phyloP scores from a whole-genome alignment of 2,329 filamentous ascomycete genomes.

The Hymenoscyphus albidus region DNA sequence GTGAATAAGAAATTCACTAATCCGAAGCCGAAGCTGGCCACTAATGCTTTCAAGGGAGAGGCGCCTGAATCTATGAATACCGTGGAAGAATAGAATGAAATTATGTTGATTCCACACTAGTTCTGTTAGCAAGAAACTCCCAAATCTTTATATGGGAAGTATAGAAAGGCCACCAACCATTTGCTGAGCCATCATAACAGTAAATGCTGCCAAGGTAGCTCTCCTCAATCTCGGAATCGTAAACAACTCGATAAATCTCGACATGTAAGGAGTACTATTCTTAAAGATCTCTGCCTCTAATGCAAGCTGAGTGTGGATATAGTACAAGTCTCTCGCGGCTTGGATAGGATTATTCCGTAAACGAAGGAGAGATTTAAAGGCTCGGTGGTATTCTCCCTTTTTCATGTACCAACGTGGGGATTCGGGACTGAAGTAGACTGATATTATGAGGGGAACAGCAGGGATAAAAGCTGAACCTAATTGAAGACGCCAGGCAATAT shows the following conservation, averaged over 20 bases:
- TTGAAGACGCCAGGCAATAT: slow-evolving; percentile 58
- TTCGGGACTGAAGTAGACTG: slow-evolving; percentile 64
- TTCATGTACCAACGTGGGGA: slow-evolving; percentile 64
- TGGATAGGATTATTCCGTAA: slow-evolving; percentile 54
- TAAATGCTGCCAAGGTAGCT: slow-evolving; percentile 58
- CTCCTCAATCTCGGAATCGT: slow-evolving; percentile 63
- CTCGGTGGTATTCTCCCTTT: slow-evolving; percentile 58
- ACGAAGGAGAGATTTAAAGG: slow-evolving; percentile 51
- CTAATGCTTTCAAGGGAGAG: slow-evolving; percentile 48
- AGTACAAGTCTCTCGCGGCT: slow-evolving; percentile 59
- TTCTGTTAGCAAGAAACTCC: slow-evolving; percentile 21
- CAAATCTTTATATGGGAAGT: background rate
- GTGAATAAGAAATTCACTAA: slow-evolving; percentile 61
- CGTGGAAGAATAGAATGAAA: slow-evolving; percentile 68
- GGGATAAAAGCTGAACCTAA: slow-evolving; percentile 61
- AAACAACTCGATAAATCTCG: slow-evolving; percentile 61
- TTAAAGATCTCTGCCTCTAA: slow-evolving; percentile 44
- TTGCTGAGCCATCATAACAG: slow-evolving; percentile 70
- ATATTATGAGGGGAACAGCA: slow-evolving; percentile 55
- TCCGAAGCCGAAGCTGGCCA: slow-evolving; percentile 61
- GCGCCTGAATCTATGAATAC: slow-evolving; percentile 56
- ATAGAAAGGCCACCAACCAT: slow-evolving; percentile 25
- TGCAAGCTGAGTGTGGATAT: slow-evolving; percentile 60
- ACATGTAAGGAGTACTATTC: slow-evolving; percentile 39
- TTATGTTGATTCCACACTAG: slow-evolving; percentile 50